phyloP scores from a whole-genome alignment of 2,329 filamentous ascomycete species.

The Keithomyces neogunnii region DNA sequence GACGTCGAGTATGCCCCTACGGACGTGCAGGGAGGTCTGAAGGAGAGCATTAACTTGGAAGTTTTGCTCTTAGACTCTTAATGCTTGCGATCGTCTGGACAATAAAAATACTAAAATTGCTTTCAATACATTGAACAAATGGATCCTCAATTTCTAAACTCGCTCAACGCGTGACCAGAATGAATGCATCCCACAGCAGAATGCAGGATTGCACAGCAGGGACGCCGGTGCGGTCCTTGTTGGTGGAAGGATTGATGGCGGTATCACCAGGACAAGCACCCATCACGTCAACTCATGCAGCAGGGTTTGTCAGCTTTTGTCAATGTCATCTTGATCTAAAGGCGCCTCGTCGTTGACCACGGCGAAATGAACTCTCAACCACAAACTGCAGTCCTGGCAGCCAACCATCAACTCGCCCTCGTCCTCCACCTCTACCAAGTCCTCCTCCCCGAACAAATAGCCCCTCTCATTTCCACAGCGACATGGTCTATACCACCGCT shows the following conservation, averaged over 20 bases:
- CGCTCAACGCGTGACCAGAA: neutral
- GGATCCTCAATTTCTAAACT: neutral
- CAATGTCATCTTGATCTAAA: slow-evolving; percentile 9
- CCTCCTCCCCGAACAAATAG: slow-evolving; percentile 48
- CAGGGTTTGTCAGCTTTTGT: slow-evolving; percentile 14
- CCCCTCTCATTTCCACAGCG: slow-evolving; percentile 56
- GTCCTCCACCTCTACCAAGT: slow-evolving; percentile 50
- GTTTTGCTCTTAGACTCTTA: slow-evolving; percentile 47
- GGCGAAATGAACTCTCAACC: slow-evolving; percentile 56
- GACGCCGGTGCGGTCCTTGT: too few species aligned
- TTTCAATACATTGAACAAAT: slow-evolving; percentile 19
- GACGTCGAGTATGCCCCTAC: slow-evolving; percentile 26
- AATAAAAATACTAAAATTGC: slow-evolving; percentile 44
- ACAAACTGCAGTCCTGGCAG: slow-evolving; percentile 58
- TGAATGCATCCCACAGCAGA: neutral
- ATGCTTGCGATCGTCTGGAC: slow-evolving; percentile 46
- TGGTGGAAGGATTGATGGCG: too few species aligned
- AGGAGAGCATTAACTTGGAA: slow-evolving; percentile 38
- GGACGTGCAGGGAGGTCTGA: slow-evolving; percentile 30
- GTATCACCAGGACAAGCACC: too few species aligned
- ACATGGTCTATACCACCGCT: slow-evolving; percentile 49
- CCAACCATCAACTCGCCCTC: slow-evolving; percentile 55
- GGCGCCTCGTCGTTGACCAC: slow-evolving; percentile 32
- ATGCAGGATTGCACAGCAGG: too few species aligned
- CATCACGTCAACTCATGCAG: too few species aligned